These are phyloP conservation scores for Metschnikowia kunwiensis DNA, from an alignment of 805 yeast species.

Conservation along the genomic window DNA sequence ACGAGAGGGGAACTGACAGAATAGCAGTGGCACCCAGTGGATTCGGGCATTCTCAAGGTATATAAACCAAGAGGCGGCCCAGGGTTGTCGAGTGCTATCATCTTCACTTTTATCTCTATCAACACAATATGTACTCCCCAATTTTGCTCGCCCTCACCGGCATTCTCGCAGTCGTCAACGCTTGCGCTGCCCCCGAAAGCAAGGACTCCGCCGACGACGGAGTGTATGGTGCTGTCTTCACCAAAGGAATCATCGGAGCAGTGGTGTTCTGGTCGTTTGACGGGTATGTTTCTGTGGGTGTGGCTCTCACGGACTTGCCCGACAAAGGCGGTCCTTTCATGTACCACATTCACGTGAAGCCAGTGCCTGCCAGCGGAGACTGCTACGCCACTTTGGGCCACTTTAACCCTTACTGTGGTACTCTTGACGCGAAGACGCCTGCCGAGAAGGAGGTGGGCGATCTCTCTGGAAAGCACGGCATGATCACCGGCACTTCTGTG, in stretches of 20 bases:
- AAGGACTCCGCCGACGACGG: conserved; percentile 3
- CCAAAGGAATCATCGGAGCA: conserved; percentile 22
- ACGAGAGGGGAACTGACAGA: too few relatives aligned
- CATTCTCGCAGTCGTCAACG: conserved; percentile 1
- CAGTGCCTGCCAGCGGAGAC: conserved; percentile 34
- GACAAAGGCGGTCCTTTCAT: conserved; percentile 37
- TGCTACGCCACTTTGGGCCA: conserved; percentile 33
- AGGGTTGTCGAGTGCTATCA: too few relatives aligned
- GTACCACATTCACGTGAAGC: conserved; percentile 37
- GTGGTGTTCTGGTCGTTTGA: conserved; percentile 29
- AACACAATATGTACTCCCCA: too few relatives aligned
- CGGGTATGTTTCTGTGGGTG: conserved; percentile 32
- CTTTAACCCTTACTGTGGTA: conserved; percentile 40
- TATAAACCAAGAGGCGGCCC: too few relatives aligned
- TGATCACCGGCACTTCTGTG: conserved; percentile 23
- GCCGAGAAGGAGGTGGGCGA: conserved; percentile 36
- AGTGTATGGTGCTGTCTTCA: conserved; percentile 4
- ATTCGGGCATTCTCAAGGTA: too few relatives aligned
- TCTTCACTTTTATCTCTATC: too few relatives aligned
- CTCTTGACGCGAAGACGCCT: conserved; percentile 21
- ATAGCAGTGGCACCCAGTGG: too few relatives aligned
- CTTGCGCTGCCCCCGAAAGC: conserved; percentile 3
- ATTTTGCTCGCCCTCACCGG: background rate
- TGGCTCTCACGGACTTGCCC: conserved; percentile 34
- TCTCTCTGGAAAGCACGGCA: conserved; percentile 41